phyloP scores from a whole-genome alignment of 2,329 filamentous ascomycete species.

The Xylaria sp. region DNA sequence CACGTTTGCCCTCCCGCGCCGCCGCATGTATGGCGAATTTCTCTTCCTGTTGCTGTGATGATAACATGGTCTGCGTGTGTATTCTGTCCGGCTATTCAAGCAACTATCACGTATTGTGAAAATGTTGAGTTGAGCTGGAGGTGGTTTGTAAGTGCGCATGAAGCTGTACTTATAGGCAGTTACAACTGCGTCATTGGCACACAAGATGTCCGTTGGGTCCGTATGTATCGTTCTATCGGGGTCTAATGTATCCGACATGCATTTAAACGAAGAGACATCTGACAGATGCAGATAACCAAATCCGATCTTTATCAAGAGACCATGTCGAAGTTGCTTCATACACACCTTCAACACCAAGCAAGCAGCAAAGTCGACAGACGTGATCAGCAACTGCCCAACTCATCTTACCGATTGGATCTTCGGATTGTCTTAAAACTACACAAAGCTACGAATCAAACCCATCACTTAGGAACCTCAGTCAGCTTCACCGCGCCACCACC shows the following conservation, averaged over 20 bases:
- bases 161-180: neutral
- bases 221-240: neutral
- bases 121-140: neutral
- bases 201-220: neutral
- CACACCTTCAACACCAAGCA: neutral
- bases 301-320: neutral
- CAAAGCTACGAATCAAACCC: neutral
- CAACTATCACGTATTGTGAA: neutral
- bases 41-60: conserved; percentile 37
- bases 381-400: neutral
- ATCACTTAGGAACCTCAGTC: neutral
- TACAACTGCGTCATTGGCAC: neutral
- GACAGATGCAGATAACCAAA: neutral
- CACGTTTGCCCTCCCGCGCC: conserved; percentile 78
- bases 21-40: conserved; percentile 86
- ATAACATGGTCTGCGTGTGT: conserved; percentile 8
- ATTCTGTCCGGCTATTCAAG: neutral
- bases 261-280: neutral
- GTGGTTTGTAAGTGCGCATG: no score
- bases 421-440: neutral
- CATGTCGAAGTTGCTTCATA: no score
- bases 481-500: neutral
- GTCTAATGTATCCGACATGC: neutral
- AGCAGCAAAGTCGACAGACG: neutral
- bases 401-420: neutral